phyloP scores from a whole-genome alignment of 495 filamentous ascomycete species.

The Ramalina intermedia region DNA sequence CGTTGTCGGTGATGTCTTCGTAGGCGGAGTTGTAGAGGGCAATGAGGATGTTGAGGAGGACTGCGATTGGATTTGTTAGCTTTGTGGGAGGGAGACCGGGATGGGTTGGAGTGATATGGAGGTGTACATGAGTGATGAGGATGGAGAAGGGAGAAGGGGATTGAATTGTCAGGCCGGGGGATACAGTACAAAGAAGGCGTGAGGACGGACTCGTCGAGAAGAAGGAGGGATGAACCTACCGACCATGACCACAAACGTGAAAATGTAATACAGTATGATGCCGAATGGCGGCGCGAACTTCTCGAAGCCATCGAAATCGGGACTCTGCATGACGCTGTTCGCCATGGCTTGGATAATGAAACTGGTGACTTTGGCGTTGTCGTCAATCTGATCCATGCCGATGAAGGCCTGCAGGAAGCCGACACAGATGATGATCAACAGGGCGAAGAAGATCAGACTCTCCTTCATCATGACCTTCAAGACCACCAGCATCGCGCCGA shows the following conservation, averaged over 20 bases:
- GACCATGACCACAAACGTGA: conserved; percentile 93
- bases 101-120: too few relatives aligned
- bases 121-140: background rate
- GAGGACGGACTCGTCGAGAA: background rate
- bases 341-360: conserved; percentile 85
- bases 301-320: conserved; percentile 82
- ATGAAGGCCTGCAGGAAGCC: conserved; percentile 93
- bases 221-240: conserved; percentile 20
- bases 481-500: conserved; percentile 93
- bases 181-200: background rate
- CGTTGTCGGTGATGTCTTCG: conserved; percentile 87
- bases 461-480: conserved; percentile 99
- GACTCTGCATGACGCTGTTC: conserved; percentile 76
- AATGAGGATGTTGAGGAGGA: conserved; percentile 44
- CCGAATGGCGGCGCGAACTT: conserved; percentile 66
- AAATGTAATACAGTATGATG: conserved; percentile 84
- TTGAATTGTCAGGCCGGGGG: background rate
- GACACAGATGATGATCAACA: conserved; percentile 71
- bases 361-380: conserved; percentile 40
- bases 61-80: background rate
- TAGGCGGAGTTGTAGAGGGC: conserved; percentile 95
- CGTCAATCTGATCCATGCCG: conserved; percentile 77
- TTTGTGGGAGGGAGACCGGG: too few relatives aligned
- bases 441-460: conserved; percentile 89
- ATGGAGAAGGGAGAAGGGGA: background rate